phyloP scores from a whole-genome alignment of 1,284 basidiomycete species.

The Trametes polyzona region DNA sequence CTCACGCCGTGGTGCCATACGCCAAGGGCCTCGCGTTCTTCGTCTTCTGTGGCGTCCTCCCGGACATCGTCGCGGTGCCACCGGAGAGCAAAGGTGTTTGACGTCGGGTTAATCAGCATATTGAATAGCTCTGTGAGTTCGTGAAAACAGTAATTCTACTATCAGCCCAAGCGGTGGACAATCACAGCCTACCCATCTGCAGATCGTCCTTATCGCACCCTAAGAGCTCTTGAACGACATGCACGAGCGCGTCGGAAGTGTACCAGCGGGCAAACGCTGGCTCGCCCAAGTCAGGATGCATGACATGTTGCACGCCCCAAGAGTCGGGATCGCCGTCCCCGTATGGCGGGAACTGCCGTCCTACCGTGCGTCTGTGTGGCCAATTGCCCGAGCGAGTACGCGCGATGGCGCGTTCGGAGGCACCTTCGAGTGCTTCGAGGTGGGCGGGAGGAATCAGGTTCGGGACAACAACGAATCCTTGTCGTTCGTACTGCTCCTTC shows the following conservation, averaged over 20 bases:
- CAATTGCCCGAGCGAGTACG: slow-evolving; percentile 68
- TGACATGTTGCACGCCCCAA: slow-evolving; percentile 83
- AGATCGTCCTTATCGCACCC: slow-evolving; percentile 60
- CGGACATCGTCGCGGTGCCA: slow-evolving; percentile 86
- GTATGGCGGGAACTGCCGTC: slow-evolving; percentile 84
- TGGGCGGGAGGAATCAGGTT: slow-evolving; percentile 54
- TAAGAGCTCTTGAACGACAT: slow-evolving; percentile 54
- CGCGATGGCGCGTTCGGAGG: slow-evolving; percentile 56
- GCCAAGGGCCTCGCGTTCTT: slow-evolving; percentile 63
- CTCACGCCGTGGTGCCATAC: slow-evolving; percentile 72
- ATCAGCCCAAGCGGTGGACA: background rate
- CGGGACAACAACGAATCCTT: slow-evolving; percentile 77
- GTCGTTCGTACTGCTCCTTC: slow-evolving; percentile 52
- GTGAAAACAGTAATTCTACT: background rate
- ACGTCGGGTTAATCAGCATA: slow-evolving; percentile 72
- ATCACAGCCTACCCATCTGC: slow-evolving; percentile 63
- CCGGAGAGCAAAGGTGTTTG: slow-evolving; percentile 73
- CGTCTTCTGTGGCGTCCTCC: slow-evolving; percentile 62
- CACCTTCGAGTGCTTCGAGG: slow-evolving; percentile 48
- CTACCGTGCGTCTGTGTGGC: slow-evolving; percentile 74
- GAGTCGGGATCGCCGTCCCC: slow-evolving; percentile 61
- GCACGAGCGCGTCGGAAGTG: slow-evolving; percentile 58
- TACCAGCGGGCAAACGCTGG: slow-evolving; percentile 70
- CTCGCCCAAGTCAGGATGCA: slow-evolving; percentile 74
- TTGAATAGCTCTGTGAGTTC: slow-evolving; percentile 73